These are phyloP conservation scores for Fusarium sp. DNA, from an alignment of 2,329 filamentous ascomycete species.

Conservation along the genomic window DNA sequence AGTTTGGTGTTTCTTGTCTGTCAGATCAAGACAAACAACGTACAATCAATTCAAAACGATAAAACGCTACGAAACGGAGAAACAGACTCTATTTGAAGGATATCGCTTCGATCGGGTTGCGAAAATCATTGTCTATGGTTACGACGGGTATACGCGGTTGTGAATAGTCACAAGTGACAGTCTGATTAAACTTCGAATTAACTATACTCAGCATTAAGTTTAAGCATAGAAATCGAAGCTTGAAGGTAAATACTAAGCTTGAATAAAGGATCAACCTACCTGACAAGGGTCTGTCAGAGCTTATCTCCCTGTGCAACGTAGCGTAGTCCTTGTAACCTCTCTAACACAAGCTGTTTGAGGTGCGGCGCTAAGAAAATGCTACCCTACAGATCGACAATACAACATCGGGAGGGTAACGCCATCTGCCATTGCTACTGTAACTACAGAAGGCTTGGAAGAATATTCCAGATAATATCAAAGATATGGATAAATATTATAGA, in stretches of 20 bases:
- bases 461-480: neutral
- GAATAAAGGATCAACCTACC: neutral
- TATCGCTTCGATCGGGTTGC: neutral
- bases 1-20: conserved; percentile 12
- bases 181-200: neutral
- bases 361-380: neutral
- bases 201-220: neutral
- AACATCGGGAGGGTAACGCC: neutral
- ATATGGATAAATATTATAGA: neutral
- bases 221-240: conserved; percentile 3
- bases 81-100: neutral
- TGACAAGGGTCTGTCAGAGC: conserved; percentile 12
- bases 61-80: neutral
- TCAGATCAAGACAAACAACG: neutral
- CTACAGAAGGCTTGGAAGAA: neutral
- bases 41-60: neutral
- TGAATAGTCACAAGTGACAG: neutral
- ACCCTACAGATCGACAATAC: conserved; percentile 10
- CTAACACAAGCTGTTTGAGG: conserved; percentile 18
- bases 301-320: neutral
- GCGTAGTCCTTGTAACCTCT: neutral
- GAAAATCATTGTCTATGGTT: neutral
- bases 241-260: conserved; percentile 9
- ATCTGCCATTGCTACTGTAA: neutral
- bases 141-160: neutral